Percentiles rank a stretch among this genome's conserved stretches.
Conservation (phyloP, 1,284 basidiomycete species). For the Puccinia polysora region DNA sequence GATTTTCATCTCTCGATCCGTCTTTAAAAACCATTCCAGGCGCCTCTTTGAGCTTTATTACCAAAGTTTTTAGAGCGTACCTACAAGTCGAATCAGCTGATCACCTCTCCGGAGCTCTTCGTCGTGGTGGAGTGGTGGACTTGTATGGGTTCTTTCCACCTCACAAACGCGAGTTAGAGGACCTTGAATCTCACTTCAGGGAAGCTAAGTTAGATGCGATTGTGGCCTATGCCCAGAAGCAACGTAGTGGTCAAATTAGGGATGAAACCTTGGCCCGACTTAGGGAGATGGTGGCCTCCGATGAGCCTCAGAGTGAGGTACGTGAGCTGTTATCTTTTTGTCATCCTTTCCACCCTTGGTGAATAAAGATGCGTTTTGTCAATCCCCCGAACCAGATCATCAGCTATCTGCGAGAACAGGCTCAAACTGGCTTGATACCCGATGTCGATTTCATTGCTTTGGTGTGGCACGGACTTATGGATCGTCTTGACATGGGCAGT, state of each 20-base stretch:
- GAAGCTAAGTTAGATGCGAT: slow-evolving; percentile 54
- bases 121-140: slow-evolving; percentile 77
- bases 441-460: slow-evolving; percentile 78
- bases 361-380: background rate
- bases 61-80: slow-evolving; percentile 73
- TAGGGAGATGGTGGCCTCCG: slow-evolving; percentile 63
- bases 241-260: slow-evolving; percentile 47
- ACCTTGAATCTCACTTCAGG: slow-evolving; percentile 79
- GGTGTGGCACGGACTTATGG: slow-evolving; percentile 86
- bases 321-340: slow-evolving; percentile 11
- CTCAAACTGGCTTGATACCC: slow-evolving; percentile 58
- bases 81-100: slow-evolving; percentile 57
- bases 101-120: slow-evolving; percentile 68
- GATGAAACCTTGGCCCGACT: slow-evolving; percentile 62
- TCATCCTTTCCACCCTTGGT: background rate
- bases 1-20: slow-evolving; percentile 54
- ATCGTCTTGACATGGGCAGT: slow-evolving; percentile 76
- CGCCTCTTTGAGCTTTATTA: slow-evolving; percentile 70
- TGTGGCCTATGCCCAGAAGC: slow-evolving; percentile 46
- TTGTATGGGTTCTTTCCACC: slow-evolving; percentile 79
- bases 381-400: slow-evolving; percentile 61
- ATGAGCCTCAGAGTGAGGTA: slow-evolving; percentile 61
- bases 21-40: slow-evolving; percentile 51
- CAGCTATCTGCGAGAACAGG: slow-evolving; percentile 64
- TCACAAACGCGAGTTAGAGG: slow-evolving; percentile 68